Percentiles rank a stretch among this genome's conserved stretches.
Evolutionary conservation across 371 early-diverging fungal genomes (phyloP).

Genomic region (Parasitella parasitica): DNA sequence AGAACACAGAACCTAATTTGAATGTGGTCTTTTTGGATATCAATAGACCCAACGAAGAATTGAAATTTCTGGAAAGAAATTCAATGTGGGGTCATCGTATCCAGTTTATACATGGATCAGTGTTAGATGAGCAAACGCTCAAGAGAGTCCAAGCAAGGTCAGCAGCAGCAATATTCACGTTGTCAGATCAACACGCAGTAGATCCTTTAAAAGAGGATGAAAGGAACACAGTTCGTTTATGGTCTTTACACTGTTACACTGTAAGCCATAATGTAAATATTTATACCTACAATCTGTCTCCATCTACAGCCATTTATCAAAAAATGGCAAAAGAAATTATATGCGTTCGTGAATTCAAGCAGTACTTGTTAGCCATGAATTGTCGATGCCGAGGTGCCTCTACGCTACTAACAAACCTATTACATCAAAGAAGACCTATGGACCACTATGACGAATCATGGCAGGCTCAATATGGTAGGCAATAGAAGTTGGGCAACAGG

Average conservation of each 20-base stretch:
- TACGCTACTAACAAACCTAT: conserved; percentile 68
- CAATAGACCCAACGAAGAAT: conserved; percentile 46
- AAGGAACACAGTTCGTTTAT: conserved; percentile 60
- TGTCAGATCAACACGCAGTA: conserved; percentile 52
- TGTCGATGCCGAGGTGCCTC: conserved; percentile 69
- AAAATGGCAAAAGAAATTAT: conserved; percentile 66
- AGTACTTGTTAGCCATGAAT: conserved; percentile 67
- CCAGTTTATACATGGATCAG: conserved; percentile 48
- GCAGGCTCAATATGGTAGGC: conserved; percentile 72
- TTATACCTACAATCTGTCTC: conserved; percentile 68
- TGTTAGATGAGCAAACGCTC: conserved; percentile 44
- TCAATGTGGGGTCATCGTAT: conserved; percentile 46
- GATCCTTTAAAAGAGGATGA: conserved; percentile 56
- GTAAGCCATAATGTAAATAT: conserved; percentile 55
- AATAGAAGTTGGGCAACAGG: background rate
- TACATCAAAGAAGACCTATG: conserved; percentile 61
- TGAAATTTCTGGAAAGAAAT: conserved; percentile 48
- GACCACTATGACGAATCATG: conserved; percentile 67
- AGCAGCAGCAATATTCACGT: conserved; percentile 51
- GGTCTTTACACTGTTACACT: conserved; percentile 62
- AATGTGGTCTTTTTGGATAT: conserved; percentile 62
- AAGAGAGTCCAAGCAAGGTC: conserved; percentile 46
- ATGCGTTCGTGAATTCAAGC: conserved; percentile 73
- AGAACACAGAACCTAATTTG: conserved; percentile 39
- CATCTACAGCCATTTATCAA: conserved; percentile 67